Evolutionary conservation across 495 filamentous ascomycete genomes (phyloP).

Genomic region (Pyronema domesticum): DNA sequence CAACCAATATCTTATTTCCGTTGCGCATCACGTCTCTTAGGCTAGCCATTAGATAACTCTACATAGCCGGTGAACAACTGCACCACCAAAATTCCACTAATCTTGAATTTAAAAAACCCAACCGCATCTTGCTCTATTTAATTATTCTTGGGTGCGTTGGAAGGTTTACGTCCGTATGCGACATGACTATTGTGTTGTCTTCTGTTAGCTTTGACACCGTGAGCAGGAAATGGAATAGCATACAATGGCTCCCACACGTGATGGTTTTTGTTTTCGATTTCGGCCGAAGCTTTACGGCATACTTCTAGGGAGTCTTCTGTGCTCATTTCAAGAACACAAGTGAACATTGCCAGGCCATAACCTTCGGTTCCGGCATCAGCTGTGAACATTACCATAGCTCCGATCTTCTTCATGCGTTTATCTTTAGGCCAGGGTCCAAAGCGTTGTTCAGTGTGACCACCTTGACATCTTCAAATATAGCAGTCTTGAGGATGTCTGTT

Average conservation of each 20-base stretch:
- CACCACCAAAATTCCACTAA: too few species aligned
- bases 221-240: background rate
- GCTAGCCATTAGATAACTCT: too few species aligned
- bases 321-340: background rate
- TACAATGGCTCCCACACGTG: background rate
- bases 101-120: too few species aligned
- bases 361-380: background rate
- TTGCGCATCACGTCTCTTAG: too few species aligned
- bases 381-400: background rate
- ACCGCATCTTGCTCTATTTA: too few species aligned
- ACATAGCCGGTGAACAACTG: too few species aligned
- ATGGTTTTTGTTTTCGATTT: background rate
- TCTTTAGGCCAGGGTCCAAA: slow-evolving; percentile 11
- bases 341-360: slow-evolving; percentile 3
- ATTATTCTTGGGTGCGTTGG: too few species aligned
- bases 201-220: background rate
- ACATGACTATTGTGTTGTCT: too few species aligned
- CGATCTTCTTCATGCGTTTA: slow-evolving; percentile 1
- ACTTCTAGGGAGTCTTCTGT: background rate
- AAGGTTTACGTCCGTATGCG: background rate
- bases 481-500: slow-evolving; percentile 4
- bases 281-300: background rate
- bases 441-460: slow-evolving; percentile 7
- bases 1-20: too few species aligned
- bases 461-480: slow-evolving; percentile 26